These are phyloP conservation scores for Penicillium malachiteum DNA, from an alignment of 495 filamentous ascomycete species.

Conservation along the genomic window DNA sequence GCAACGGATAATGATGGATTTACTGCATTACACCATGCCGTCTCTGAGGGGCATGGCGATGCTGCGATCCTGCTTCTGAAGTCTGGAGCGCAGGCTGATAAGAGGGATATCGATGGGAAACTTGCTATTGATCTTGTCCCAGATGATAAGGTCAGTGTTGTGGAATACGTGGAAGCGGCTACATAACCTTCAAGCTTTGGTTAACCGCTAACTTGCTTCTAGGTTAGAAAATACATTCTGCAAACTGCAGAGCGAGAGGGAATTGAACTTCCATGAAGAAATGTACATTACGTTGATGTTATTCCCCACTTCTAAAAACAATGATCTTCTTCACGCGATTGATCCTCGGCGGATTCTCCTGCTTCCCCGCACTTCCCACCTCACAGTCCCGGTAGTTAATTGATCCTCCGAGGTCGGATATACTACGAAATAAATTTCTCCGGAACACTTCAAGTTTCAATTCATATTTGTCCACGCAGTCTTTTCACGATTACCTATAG, in stretches of 20 bases:
- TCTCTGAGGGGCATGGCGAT: constrained; percentile 92
- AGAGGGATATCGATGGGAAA: constrained; percentile 68
- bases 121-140: constrained; percentile 81
- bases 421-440: no score
- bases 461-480: background rate
- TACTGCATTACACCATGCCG: constrained; percentile 89
- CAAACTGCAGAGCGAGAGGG: constrained; percentile 82
- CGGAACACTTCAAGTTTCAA: no score
- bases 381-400: background rate
- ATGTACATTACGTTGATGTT: background rate
- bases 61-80: constrained; percentile 79
- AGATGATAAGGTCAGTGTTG: constrained; percentile 62
- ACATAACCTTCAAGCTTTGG: background rate
- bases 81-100: constrained; percentile 79
- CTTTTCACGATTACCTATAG: background rate
- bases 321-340: no score
- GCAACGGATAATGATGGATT: constrained; percentile 80
- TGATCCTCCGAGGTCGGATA: background rate
- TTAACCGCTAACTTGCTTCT: constrained; percentile 3
- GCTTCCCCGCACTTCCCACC: background rate
- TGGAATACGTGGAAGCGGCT: constrained; percentile 8
- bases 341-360: background rate
- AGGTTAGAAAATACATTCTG: constrained; percentile 76
- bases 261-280: constrained; percentile 57
- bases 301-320: background rate